Conservation (phyloP, 2,329 filamentous ascomycete species). For the Clonostachys chloroleuca region DNA sequence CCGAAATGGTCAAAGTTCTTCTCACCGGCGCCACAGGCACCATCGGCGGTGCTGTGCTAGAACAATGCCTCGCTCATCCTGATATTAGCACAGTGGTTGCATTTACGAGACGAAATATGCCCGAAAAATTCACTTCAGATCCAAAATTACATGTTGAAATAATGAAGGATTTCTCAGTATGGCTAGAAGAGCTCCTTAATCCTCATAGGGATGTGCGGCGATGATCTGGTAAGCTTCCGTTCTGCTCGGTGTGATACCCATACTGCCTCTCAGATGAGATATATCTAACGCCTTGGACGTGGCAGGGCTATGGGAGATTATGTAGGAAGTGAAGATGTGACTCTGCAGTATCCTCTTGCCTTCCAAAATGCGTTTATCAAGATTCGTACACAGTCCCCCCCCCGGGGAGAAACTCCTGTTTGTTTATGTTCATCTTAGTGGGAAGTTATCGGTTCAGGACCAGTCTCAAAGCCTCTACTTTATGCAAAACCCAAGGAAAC, state of each 20-base stretch:
- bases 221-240: conserved; percentile 17
- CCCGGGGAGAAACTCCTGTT: conserved; percentile 9
- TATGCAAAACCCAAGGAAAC: not conserved
- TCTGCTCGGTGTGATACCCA: no score
- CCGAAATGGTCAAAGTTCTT: conserved; percentile 21
- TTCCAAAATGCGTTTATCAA: not conserved
- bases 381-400: no score
- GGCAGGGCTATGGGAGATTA: not conserved
- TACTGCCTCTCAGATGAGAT: not conserved
- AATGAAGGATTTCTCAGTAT: conserved; percentile 14
- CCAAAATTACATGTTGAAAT: conserved; percentile 2
- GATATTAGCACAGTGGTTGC: conserved; percentile 18
- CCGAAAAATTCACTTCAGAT: conserved; percentile 11
- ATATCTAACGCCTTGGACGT: not conserved
- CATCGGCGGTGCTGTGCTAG: conserved; percentile 22
- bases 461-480: conserved; percentile 21
- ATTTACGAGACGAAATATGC: conserved; percentile 19
- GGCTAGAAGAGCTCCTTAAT: conserved; percentile 14
- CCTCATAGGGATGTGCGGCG: conserved; percentile 13
- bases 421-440: conserved; percentile 23
- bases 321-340: not conserved
- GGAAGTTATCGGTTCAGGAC: conserved; percentile 22
- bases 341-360: not conserved
- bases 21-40: conserved; percentile 23
- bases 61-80: conserved; percentile 22